Evolutionary conservation across 2,329 filamentous ascomycete species (phyloP), one percentile per base, ranked within the genome.

Genomic region (Calonectria honghensis): DNA sequence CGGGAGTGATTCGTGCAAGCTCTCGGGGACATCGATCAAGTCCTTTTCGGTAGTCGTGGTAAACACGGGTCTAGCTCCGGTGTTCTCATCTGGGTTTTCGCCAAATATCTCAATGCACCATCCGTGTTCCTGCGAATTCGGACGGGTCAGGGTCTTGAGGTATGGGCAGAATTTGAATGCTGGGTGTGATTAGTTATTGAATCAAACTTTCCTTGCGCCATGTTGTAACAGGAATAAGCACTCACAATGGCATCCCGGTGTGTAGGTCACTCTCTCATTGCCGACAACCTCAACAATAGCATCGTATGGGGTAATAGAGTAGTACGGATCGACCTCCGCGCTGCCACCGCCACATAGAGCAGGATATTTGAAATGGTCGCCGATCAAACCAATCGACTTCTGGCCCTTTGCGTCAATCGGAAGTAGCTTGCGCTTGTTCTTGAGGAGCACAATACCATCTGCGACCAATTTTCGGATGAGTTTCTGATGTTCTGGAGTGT

Each of bases 311-410:
- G 82, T 83, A 3, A 84, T 77, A 0, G 79, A 76, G 35, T 85
- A 84, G 75, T 85, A 84, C 10, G 83, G 82, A 32, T 82, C 80
- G 11, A 85, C 78, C 1, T 81, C 81, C 0, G 84, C 83, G 29
- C 83, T 84, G 6, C 84, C 84, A 20, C 84, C 84, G 1, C 84
- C 84, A 1, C 81, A 81, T 1, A 84, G 77, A 16, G 83, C 75
- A 31, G 84, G 82, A 9, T 81, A 78, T 61, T 82, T 83, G 37
- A 83, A 78, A 18, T 91, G 91, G 16, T 85, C 81, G 2, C 84
- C 83, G 39, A 85, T 81, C 4, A 84, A 69, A 2, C 81, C 80
- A 9, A 81, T 86, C 6, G 32, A 41, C 16, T 89, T 84, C 0
- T 87, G 61, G 1, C 74, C 75, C 35, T 79, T 68, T 0, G 74